Evolutionary conservation across 768 basidiomycete species (phyloP).

Genomic region (Auricularia cornea): DNA sequence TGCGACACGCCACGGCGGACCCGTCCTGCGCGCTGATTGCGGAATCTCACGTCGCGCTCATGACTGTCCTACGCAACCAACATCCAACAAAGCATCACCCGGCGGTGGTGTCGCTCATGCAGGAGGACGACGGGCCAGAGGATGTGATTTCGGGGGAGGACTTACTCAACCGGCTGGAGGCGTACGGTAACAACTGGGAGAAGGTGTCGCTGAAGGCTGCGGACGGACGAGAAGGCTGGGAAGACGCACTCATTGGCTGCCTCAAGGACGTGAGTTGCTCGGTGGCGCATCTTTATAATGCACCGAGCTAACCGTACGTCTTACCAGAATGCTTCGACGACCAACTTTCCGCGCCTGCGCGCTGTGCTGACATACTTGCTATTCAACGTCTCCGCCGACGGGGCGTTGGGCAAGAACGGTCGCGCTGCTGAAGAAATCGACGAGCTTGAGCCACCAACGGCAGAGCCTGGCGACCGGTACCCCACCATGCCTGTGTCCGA

Average conservation of each 20-base stretch:
- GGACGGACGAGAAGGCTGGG: conserved; percentile 82
- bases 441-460: conserved; percentile 6
- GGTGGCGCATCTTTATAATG: neutral
- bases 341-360: conserved; percentile 65
- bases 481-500: conserved; percentile 62
- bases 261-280: conserved; percentile 70
- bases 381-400: conserved; percentile 35
- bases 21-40: conserved; percentile 68
- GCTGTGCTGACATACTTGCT: conserved; percentile 64
- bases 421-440: conserved; percentile 8
- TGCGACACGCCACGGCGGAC: conserved; percentile 67
- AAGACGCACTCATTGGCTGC: conserved; percentile 82
- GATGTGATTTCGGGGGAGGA: conserved; percentile 1
- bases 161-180: conserved; percentile 31
- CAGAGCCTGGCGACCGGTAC: conserved; percentile 55
- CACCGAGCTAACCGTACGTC: conserved; percentile 1
- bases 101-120: conserved; percentile 58
- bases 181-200: conserved; percentile 83
- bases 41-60: conserved; percentile 83
- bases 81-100: conserved; percentile 61
- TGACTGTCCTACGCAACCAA: conserved; percentile 83
- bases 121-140: conserved; percentile 28
- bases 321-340: conserved; percentile 60
- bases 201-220: conserved; percentile 60
- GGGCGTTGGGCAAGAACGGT: neutral